Evolutionary conservation across 2,329 filamentous ascomycete species (phyloP).

Genomic region (Stachybotrys echinatus): DNA sequence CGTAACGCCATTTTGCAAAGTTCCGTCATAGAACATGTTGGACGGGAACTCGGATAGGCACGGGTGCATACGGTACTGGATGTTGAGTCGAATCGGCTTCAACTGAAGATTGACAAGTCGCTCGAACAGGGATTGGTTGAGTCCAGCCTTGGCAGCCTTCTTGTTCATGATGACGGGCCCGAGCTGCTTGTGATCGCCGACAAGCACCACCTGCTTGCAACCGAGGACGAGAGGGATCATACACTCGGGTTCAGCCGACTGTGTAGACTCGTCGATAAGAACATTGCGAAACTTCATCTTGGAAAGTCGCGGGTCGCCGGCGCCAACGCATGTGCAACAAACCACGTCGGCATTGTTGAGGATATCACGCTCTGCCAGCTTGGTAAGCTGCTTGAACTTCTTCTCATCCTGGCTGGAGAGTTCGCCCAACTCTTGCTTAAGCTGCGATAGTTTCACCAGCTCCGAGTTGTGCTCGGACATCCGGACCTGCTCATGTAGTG

Average conservation of each 20-base stretch:
- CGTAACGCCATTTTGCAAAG: slow-evolving; percentile 92
- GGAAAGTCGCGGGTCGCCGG: slow-evolving; percentile 86
- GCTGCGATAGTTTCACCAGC: slow-evolving; percentile 82
- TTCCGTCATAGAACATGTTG: slow-evolving; percentile 99
- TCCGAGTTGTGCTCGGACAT: slow-evolving; percentile 97
- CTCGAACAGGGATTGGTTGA: slow-evolving; percentile 98
- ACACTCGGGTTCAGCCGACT: slow-evolving; percentile 96
- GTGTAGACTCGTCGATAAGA: slow-evolving; percentile 95
- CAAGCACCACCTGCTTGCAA: slow-evolving; percentile 98
- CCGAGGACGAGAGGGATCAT: slow-evolving; percentile 97
- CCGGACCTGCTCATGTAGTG: slow-evolving; percentile 92
- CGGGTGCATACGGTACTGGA: slow-evolving; percentile 98
- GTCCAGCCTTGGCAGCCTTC: slow-evolving; percentile 93
- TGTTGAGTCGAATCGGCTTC: slow-evolving; percentile 86
- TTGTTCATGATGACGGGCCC: slow-evolving; percentile 99
- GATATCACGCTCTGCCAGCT: slow-evolving; percentile 91
- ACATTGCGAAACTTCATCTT: slow-evolving; percentile 99
- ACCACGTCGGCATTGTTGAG: slow-evolving; percentile 94
- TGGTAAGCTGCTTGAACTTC: slow-evolving; percentile 93
- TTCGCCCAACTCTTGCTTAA: slow-evolving; percentile 89
- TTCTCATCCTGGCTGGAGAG: slow-evolving; percentile 95
- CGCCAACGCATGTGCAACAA: slow-evolving; percentile 97
- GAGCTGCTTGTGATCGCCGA: slow-evolving; percentile 96
- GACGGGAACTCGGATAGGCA: slow-evolving; percentile 96
- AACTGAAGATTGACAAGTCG: slow-evolving; percentile 88